A percentile compares a stretch with the other conserved stretches of the same genome.
These are phyloP conservation scores for Chalciporus piperatus DNA, from an alignment of 768 basidiomycete species.

Conservation along the genomic window DNA sequence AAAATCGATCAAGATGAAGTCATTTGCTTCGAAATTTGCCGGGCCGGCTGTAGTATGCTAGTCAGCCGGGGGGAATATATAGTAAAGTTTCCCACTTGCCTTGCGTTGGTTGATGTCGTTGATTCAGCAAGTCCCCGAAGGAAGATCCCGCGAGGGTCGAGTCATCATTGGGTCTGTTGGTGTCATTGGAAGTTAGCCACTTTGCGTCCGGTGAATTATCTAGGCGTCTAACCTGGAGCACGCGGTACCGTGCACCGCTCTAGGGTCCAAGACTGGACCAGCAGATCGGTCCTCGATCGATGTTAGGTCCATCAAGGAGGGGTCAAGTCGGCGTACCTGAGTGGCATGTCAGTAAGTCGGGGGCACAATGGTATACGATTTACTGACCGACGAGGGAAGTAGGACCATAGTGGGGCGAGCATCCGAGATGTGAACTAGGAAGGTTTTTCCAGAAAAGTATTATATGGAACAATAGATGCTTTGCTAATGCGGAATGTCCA, in stretches of 20 bases:
- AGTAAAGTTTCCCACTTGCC: neutral
- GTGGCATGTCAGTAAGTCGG: no score
- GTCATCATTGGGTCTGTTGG: neutral
- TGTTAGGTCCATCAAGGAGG: neutral
- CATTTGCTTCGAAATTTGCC: neutral
- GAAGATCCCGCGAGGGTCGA: neutral
- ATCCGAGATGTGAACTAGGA: no score
- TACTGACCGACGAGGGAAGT: neutral
- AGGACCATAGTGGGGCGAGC: neutral
- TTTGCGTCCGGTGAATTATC: neutral
- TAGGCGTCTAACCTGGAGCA: neutral
- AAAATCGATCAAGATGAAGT: neutral
- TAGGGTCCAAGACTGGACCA: neutral
- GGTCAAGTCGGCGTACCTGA: neutral
- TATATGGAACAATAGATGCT: neutral
- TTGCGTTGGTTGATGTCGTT: neutral
- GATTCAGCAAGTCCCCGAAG: neutral
- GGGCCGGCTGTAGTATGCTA: neutral
- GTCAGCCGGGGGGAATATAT: neutral
- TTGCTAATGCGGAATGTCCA: neutral
- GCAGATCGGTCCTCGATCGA: neutral
- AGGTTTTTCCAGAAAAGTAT: no score
- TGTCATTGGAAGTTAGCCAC: neutral
- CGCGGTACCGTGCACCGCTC: no score
- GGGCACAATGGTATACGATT: no score